phyloP scores from a whole-genome alignment of 106 monocot genomes.

The Amphibolis antarctica region DNA sequence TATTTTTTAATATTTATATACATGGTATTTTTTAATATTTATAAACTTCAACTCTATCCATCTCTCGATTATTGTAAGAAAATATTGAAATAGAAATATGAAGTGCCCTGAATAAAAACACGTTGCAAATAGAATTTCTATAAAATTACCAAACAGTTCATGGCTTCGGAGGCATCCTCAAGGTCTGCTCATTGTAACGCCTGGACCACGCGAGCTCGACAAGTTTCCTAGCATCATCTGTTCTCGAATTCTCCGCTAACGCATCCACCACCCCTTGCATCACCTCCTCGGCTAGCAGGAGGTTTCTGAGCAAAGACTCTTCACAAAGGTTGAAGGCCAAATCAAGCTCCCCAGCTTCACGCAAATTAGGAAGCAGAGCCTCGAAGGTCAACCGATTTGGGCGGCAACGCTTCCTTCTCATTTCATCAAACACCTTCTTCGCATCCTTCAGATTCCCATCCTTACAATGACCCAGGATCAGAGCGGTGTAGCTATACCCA shows the following conservation, averaged over 20 bases:
- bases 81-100: no score
- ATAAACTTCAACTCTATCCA: no score
- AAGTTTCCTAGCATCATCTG: slow-evolving; percentile 44
- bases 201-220: slow-evolving; percentile 30
- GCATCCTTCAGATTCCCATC: slow-evolving; percentile 43
- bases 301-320: slow-evolving; percentile 30
- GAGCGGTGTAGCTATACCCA: slow-evolving; percentile 27
- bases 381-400: slow-evolving; percentile 35
- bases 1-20: no score
- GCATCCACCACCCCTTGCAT: slow-evolving; percentile 36
- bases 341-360: slow-evolving; percentile 41
- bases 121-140: no score
- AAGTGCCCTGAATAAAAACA: no score
- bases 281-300: slow-evolving; percentile 7
- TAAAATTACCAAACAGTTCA: not conserved
- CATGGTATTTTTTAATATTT: no score
- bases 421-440: slow-evolving; percentile 40
- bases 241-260: slow-evolving; percentile 31
- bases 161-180: slow-evolving; percentile 22
- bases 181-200: slow-evolving; percentile 16
- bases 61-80: no score
- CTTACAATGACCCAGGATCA: slow-evolving; percentile 44
- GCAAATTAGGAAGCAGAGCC: slow-evolving; percentile 32
- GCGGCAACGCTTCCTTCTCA: slow-evolving; percentile 31
- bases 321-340: slow-evolving; percentile 36